Evolutionary conservation across 208 protist genomes (phyloP).

Genomic region (Leishmania major): DNA sequence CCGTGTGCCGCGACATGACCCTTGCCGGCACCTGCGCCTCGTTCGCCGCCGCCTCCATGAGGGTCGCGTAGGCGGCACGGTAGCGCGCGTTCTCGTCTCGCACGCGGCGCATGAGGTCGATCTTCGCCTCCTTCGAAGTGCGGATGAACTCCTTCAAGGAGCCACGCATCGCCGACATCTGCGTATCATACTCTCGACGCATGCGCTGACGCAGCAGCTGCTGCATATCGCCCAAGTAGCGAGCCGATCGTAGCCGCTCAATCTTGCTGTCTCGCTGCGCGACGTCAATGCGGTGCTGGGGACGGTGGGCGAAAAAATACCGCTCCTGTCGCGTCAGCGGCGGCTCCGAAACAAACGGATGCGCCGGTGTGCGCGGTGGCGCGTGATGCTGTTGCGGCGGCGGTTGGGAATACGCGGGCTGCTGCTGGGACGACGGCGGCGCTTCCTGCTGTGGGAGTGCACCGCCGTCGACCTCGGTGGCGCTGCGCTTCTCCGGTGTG

Average conservation of each 20-base stretch:
- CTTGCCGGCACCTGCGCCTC: constrained; percentile 55
- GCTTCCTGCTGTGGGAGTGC: not conserved
- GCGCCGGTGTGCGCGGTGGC: not conserved
- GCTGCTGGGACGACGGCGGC: not conserved
- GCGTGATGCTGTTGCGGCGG: not conserved
- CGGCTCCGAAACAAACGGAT: constrained; percentile 28
- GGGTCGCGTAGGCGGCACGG: constrained; percentile 63
- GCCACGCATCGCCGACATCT: constrained; percentile 47
- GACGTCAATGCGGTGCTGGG: constrained; percentile 54
- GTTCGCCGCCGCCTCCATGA: constrained; percentile 77
- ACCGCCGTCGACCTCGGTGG: not conserved
- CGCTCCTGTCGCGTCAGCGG: constrained; percentile 56
- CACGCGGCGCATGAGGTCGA: constrained; percentile 59
- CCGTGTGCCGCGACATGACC: constrained; percentile 75
- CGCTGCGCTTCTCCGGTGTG: not conserved
- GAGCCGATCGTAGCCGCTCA: constrained; percentile 68
- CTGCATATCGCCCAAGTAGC: constrained; percentile 76
- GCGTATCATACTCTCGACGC: constrained; percentile 61
- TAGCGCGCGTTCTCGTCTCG: constrained; percentile 83
- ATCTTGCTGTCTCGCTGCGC: constrained; percentile 78
- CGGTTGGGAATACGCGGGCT: not conserved
- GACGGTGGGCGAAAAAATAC: constrained; percentile 50
- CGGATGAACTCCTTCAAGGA: constrained; percentile 43
- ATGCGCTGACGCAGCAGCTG: constrained; percentile 65
- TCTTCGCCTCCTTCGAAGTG: constrained; percentile 34